Base-by-base conservation (phyloP, 257 asterid species). In the Fraxinus excelsior region DNA sequence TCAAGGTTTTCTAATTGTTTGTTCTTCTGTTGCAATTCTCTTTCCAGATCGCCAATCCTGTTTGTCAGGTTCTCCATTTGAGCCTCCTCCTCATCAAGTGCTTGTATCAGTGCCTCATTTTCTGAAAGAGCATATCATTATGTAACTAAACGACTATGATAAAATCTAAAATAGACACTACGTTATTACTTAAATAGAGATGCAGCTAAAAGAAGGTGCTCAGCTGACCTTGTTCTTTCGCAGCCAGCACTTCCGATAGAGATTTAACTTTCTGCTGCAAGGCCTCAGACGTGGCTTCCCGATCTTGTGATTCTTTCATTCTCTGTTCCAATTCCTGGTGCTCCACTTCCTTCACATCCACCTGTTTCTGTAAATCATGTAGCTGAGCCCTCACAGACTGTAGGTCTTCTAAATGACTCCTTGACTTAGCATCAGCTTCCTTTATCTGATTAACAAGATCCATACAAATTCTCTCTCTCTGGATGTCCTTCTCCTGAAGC, bases 51-150 rank as follows among this genome's bases (percentile, higher is more conserved):
- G 69, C 64, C 85, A 79, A 85, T 78, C 84, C 87, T 96, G 79
- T 78, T 88, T 75, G 90, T 46, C 72, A 90, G 89, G 80, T 85
- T 93, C 85, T 91, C 99, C 97, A 96, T 88, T 81, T 96, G 96
- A 77, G 90, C 77, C 80, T 91, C 97, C 87, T 96, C 90, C 86
- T 90, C 97, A 62, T 96, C 98, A 74, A 96, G 97, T 69, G 99
- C 99, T 85, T 90, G 97, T 91, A 89, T 86, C 84, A 96, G 82
- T 19, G 91, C 90, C 87, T 93, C 99, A 62, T 79, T 84, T 88
- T 96, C 99, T 96, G 90, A 84, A 84, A 84, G 58, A 77, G 68
- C 74, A 79, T 21, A 69, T 60, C 26, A 51, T 12, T 51, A 71
- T 56, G 38, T 28, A 67, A 75, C 19, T 21, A 58, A 44, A 78